A percentile compares a stretch with the other conserved stretches of the same genome.
Evolutionary conservation across 2,329 filamentous ascomycete species (phyloP).

Genomic region (Paecilomyces sp.): DNA sequence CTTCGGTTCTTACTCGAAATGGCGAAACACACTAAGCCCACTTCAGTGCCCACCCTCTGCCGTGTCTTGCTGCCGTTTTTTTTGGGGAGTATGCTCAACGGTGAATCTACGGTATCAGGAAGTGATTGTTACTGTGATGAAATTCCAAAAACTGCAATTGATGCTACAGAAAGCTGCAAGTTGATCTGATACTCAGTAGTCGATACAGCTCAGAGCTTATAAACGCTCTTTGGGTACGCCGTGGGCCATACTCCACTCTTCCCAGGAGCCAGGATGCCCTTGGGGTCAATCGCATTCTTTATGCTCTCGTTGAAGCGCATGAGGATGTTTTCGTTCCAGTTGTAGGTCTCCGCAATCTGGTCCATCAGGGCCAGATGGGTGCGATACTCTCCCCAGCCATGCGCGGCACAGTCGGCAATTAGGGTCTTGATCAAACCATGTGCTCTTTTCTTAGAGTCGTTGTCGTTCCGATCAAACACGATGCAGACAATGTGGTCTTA

Average conservation of each 20-base stretch:
- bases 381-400: conserved; percentile 40
- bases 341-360: conserved; percentile 42
- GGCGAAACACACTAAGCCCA: too few species aligned
- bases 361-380: conserved; percentile 43
- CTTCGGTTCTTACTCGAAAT: too few species aligned
- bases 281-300: not conserved
- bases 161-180: not conserved
- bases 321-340: conserved; percentile 35
- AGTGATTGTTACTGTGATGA: too few species aligned
- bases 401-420: conserved; percentile 33
- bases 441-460: conserved; percentile 30
- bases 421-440: conserved; percentile 31
- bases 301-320: conserved; percentile 32
- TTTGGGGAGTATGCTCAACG: too few species aligned
- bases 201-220: not conserved
- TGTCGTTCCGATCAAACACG: conserved; percentile 43
- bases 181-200: too few species aligned
- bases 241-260: not conserved
- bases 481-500: conserved; percentile 47
- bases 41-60: too few species aligned
- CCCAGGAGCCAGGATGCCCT: not conserved
- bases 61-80: too few species aligned
- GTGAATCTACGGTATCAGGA: too few species aligned
- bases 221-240: not conserved
- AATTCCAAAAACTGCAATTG: too few species aligned